Conservation (phyloP, 2,329 filamentous ascomycete species). For the Endoconidiophora polonica region DNA sequence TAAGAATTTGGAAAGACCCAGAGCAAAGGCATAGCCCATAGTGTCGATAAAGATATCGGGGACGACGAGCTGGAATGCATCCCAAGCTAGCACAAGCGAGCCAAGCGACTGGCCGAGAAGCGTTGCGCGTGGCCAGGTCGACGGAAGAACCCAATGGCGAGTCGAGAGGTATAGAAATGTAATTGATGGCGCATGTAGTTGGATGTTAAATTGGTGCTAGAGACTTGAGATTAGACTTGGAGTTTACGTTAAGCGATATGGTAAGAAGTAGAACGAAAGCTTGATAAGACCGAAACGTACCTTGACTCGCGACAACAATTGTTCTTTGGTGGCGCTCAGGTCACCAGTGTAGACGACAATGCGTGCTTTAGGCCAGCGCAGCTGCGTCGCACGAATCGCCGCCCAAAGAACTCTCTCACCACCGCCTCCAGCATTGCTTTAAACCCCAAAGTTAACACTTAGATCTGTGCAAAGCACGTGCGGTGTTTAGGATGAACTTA, state of each 20-base stretch:
- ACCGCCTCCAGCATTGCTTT: slow-evolving; percentile 83
- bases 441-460: background rate
- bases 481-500: slow-evolving; percentile 24
- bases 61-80: slow-evolving; percentile 79
- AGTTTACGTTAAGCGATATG: slow-evolving; percentile 11
- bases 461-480: background rate
- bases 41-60: slow-evolving; percentile 94
- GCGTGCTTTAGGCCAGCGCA: slow-evolving; percentile 71
- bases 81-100: slow-evolving; percentile 72
- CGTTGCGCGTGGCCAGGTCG: slow-evolving; percentile 82
- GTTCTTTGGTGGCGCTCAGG: slow-evolving; percentile 66
- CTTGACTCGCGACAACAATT: slow-evolving; percentile 63
- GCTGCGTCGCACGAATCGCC: slow-evolving; percentile 78
- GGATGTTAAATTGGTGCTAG: slow-evolving; percentile 79
- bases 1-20: slow-evolving; percentile 66
- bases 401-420: slow-evolving; percentile 95
- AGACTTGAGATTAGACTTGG: background rate
- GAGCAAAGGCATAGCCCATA: slow-evolving; percentile 90
- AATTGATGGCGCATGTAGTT: slow-evolving; percentile 65
- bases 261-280: too few relatives aligned
- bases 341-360: slow-evolving; percentile 94
- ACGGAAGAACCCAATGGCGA: slow-evolving; percentile 68
- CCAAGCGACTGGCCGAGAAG: slow-evolving; percentile 87
- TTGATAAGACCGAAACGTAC: slow-evolving; percentile 24
- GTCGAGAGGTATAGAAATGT: slow-evolving; percentile 84